Evolutionary conservation across 192 early-diverging fungal genomes (phyloP).

Genomic region (Backusella australiensis): DNA sequence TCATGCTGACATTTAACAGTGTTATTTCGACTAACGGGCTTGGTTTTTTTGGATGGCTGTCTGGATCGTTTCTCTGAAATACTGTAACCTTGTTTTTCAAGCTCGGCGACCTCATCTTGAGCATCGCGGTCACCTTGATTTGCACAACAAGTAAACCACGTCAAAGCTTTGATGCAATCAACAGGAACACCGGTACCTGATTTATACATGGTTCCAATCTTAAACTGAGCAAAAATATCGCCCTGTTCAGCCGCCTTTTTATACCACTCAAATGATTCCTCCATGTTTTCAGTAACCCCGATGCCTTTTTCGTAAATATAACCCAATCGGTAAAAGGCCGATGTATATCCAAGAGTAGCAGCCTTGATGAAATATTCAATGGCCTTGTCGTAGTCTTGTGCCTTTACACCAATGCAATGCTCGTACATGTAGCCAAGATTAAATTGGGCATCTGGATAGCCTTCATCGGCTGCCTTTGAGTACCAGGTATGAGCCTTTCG

Average conservation of each 20-base stretch:
- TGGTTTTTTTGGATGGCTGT: not conserved
- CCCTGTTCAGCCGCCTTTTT: not conserved
- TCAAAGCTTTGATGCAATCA: not conserved
- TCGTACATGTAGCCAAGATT: not conserved
- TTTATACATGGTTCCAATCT: not conserved
- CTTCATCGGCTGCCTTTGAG: not conserved
- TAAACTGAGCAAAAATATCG: not conserved
- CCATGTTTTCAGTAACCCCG: not conserved
- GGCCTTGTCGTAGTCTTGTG: not conserved
- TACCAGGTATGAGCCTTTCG: not conserved
- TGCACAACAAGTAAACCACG: not conserved
- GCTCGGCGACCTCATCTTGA: not conserved
- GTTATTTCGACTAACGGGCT: not conserved
- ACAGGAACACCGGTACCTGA: not conserved
- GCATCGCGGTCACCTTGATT: not conserved
- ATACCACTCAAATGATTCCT: not conserved
- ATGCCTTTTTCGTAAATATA: not conserved
- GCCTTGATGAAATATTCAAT: not conserved
- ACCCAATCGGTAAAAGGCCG: not conserved
- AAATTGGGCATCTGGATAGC: not conserved
- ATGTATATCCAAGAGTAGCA: not conserved
- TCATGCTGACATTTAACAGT: not conserved
- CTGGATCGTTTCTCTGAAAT: not conserved
- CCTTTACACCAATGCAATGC: not conserved
- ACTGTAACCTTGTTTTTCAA: not conserved